A percentile compares a stretch with the other conserved stretches of the same genome.
Conservation (phyloP, 2,329 filamentous ascomycete genomes). For the Bisporella sp. region DNA sequence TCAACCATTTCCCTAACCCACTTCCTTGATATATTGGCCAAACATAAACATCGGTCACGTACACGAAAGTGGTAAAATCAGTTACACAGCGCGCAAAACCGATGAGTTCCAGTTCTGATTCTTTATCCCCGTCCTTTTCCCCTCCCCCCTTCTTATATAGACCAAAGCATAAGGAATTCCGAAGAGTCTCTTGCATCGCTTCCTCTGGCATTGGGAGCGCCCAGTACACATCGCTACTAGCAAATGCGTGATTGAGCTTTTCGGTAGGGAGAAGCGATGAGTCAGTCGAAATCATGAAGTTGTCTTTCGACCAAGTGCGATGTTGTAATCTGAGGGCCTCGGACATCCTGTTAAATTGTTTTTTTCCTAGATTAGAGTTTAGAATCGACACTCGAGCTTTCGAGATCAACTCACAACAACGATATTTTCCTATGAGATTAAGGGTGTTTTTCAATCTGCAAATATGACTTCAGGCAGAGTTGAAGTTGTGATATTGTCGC, state of each 20-base stretch:
- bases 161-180: slow-evolving; percentile 52
- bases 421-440: too few relatives aligned
- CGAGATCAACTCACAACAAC: too few relatives aligned
- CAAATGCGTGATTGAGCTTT: slow-evolving; percentile 47
- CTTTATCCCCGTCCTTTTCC: too few relatives aligned
- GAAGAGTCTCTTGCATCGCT: slow-evolving; percentile 41
- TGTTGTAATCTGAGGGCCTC: background rate
- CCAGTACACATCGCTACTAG: slow-evolving; percentile 54
- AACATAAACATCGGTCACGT: slow-evolving; percentile 63
- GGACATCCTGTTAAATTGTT: background rate
- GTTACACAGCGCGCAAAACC: slow-evolving; percentile 58
- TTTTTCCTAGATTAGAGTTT: too few relatives aligned
- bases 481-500: too few relatives aligned
- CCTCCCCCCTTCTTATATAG: slow-evolving; percentile 37
- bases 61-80: slow-evolving; percentile 61
- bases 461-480: too few relatives aligned
- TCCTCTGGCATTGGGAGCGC: slow-evolving; percentile 42
- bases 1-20: slow-evolving; percentile 59
- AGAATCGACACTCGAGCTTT: too few relatives aligned
- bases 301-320: slow-evolving; percentile 38
- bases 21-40: slow-evolving; percentile 48
- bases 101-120: slow-evolving; percentile 24
- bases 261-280: slow-evolving; percentile 44
- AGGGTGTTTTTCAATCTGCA: too few relatives aligned
- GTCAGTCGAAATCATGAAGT: slow-evolving; percentile 55